These are phyloP conservation scores for Ziziphus jujuba DNA, from an alignment of 306 rosid species.

Conservation along the genomic window DNA sequence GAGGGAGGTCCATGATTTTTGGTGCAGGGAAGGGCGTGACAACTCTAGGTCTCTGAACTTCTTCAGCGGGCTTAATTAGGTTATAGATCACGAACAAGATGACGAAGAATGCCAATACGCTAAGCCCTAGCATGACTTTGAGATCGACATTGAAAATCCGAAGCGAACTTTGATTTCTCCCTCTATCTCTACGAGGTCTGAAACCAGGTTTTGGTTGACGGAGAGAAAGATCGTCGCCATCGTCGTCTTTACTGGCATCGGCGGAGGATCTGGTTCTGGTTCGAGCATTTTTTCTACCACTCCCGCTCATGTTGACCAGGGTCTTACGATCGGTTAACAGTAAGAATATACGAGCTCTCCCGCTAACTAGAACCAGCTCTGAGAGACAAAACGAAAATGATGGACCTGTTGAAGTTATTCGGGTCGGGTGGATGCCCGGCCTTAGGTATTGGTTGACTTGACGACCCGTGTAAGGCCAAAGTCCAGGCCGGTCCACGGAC, in stretches of 20 bases:
- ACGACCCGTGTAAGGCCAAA: too few relatives aligned
- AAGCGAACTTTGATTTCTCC: slow-evolving; percentile 41
- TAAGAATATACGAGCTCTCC: too few relatives aligned
- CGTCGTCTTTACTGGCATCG: slow-evolving; percentile 23
- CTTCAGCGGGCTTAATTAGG: slow-evolving; percentile 29
- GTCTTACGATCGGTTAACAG: too few relatives aligned
- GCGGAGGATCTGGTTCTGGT: slow-evolving; percentile 51
- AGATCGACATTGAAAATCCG: slow-evolving; percentile 51
- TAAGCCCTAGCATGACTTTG: slow-evolving; percentile 46
- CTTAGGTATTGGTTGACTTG: too few relatives aligned
- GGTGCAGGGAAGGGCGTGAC: slow-evolving; percentile 85
- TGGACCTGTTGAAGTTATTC: too few relatives aligned
- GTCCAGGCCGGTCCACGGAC: too few relatives aligned
- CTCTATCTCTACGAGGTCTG: slow-evolving; percentile 42
- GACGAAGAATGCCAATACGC: slow-evolving; percentile 52
- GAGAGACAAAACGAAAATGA: too few relatives aligned
- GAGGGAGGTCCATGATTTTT: slow-evolving; percentile 84
- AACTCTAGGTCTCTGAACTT: slow-evolving; percentile 48
- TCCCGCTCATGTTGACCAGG: slow-evolving; percentile 46
- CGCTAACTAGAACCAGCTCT: too few relatives aligned
- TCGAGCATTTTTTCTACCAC: slow-evolving; percentile 52
- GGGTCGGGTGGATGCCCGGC: too few relatives aligned
- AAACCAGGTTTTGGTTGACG: slow-evolving; percentile 26
- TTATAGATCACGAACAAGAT: slow-evolving; percentile 49
- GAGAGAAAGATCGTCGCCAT: slow-evolving; percentile 17